Conservation (phyloP, 768 basidiomycete species). For the Coprinopsis sp. region DNA sequence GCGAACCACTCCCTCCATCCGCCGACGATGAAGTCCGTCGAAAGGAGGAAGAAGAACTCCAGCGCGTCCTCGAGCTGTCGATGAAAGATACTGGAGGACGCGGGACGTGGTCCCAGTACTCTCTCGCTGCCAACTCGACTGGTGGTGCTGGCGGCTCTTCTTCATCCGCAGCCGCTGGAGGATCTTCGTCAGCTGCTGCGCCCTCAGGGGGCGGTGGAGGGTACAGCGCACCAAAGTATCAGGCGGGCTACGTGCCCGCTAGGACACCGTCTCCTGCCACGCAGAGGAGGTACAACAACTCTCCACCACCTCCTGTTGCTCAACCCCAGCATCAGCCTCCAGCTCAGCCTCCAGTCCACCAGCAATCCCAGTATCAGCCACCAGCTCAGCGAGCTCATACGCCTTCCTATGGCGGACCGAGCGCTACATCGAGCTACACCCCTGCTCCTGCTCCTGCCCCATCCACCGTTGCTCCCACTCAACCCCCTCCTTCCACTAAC, state of each 20-base stretch:
- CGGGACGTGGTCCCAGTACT: slow-evolving; percentile 45
- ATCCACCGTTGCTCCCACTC: slow-evolving; percentile 9
- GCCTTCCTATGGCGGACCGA: no score
- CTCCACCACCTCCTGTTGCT: slow-evolving; percentile 10
- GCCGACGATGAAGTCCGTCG: slow-evolving; percentile 78
- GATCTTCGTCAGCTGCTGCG: slow-evolving; percentile 4
- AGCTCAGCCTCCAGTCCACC: slow-evolving; percentile 9
- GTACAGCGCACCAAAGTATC: slow-evolving; percentile 33
- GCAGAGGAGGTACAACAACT: slow-evolving; percentile 20
- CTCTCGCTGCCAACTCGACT: slow-evolving; percentile 26
- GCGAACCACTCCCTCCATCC: slow-evolving; percentile 61
- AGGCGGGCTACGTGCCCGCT: slow-evolving; percentile 56
- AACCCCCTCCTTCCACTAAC: no score
- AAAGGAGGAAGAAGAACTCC: slow-evolving; percentile 91
- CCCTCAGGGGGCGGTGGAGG: slow-evolving; percentile 6
- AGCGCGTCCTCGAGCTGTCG: slow-evolving; percentile 89
- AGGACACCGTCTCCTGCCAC: slow-evolving; percentile 40
- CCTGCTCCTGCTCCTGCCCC: no score
- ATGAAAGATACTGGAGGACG: slow-evolving; percentile 88
- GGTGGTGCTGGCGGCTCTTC: background rate
- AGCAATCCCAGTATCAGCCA: slow-evolving; percentile 5
- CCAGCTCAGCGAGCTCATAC: background rate
- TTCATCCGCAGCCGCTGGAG: slow-evolving; percentile 14
- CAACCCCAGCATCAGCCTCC: slow-evolving; percentile 17
- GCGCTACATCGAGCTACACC: no score